phyloP scores from a whole-genome alignment of 2,329 filamentous ascomycete genomes.

The Sporothrix brunneoviolacea region DNA sequence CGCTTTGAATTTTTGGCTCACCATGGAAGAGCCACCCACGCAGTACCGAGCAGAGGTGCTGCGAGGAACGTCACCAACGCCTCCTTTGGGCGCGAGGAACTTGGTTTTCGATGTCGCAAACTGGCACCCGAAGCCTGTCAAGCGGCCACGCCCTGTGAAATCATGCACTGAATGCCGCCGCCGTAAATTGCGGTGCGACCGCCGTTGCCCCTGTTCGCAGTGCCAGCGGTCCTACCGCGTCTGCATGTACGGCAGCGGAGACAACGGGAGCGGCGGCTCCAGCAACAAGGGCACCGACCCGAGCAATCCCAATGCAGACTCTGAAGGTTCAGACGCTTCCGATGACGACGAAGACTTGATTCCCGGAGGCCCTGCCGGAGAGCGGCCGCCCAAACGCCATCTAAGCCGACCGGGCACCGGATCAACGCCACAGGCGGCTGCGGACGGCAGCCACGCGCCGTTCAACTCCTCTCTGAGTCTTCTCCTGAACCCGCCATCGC shows the following conservation, averaged over 20 bases:
- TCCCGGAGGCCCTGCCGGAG: conserved; percentile 7
- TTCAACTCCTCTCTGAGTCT: conserved; percentile 17
- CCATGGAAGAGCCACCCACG: conserved; percentile 6
- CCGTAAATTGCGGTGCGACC: conserved; percentile 51
- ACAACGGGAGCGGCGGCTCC: conserved; percentile 32
- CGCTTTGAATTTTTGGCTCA: neutral
- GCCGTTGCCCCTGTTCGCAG: conserved; percentile 49
- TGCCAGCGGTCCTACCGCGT: conserved; percentile 50
- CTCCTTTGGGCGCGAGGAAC: conserved; percentile 7
- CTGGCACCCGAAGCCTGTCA: conserved; percentile 33
- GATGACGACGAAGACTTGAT: conserved; percentile 18
- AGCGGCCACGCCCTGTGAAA: conserved; percentile 48
- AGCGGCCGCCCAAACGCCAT: conserved; percentile 34
- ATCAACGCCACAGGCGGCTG: conserved; percentile 16
- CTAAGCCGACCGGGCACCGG: conserved; percentile 17
- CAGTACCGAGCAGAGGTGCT: neutral
- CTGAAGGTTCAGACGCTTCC: conserved; percentile 21
- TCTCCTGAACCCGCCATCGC: conserved; percentile 17
- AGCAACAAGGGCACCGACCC: conserved; percentile 31
- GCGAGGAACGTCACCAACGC: conserved; percentile 2
- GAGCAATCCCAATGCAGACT: conserved; percentile 41
- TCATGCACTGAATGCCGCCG: conserved; percentile 52
- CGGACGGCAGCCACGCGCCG: conserved; percentile 4
- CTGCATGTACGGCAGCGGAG: conserved; percentile 44
- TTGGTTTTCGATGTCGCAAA: conserved; percentile 18